Base-by-base conservation (phyloP, 1,284 basidiomycete species). In the Sanguinoderma infundibulare region DNA sequence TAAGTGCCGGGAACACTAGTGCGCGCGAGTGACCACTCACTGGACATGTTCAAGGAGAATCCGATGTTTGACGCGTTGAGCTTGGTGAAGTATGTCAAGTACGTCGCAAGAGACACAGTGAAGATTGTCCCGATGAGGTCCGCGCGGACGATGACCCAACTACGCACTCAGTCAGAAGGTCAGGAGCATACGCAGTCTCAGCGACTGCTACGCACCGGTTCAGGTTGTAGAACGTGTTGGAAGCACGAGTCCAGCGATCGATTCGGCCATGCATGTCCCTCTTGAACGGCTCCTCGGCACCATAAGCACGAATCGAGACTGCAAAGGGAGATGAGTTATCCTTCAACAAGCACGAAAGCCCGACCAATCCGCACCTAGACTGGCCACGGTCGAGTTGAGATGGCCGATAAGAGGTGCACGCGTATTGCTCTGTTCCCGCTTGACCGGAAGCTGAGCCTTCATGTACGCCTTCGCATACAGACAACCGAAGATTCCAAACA, bases 381-480 rank as follows among this genome's bases (percentile, higher is more conserved):
- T 90, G 15, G 81, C 74, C 39, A 92, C 82, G 0, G 88, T 84
- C 26, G 88, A 84, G 15, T 86, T 85, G 64, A 92, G 87, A 65
- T 87, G 84, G 44, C 83, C 86, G 59, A 90, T 79, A 9, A 91
- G 81, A 0, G 89, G 89, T 1, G 85, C 78, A 61, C 80, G 82
- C 8, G 86, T 82, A 70, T 87, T 89, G 30, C 81, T 84, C 84
- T 87, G 86, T 69, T 89, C 85, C 17, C 87, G 80, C 68, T 92
- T 93, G 51, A 91, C 87, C 15, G 86, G 84, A 12, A 92, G 78
- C 71, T 92, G 90, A n/a, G 86, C 86, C 65, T 84, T 83, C 69
- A 92, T 88, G 65, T 86, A 87, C n/a, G 84, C 70, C 47, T 74
- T 70, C 14, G 76, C 83, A 24, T 80, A 71, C 66, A 76, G 72